These are phyloP conservation scores for Carallia brachiata DNA, from an alignment of 345 rosid species.

Conservation along the genomic window DNA sequence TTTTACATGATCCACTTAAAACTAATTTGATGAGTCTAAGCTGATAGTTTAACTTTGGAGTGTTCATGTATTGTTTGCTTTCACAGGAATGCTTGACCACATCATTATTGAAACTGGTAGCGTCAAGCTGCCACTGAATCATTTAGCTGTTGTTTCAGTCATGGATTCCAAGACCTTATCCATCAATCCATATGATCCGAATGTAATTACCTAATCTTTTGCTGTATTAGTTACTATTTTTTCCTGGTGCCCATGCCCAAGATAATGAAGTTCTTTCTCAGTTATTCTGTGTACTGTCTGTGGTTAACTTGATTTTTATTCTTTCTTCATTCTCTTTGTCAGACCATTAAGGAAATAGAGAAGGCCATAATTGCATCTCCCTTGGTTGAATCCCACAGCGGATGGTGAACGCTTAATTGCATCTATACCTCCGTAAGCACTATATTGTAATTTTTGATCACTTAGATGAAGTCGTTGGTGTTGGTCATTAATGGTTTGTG, in stretches of 20 bases:
- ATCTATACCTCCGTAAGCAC: slow-evolving; percentile 73
- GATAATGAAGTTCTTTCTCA: too few species aligned
- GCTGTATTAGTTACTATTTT: too few species aligned
- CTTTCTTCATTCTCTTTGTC: slow-evolving; percentile 22
- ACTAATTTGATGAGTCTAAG: background rate
- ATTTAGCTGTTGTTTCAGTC: slow-evolving; percentile 84
- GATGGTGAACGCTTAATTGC: slow-evolving; percentile 87
- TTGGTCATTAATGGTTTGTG: too few species aligned
- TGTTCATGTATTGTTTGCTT: slow-evolving; percentile 8
- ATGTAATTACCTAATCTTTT: slow-evolving; percentile 39
- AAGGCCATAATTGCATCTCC: slow-evolving; percentile 87
- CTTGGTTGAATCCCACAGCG: slow-evolving; percentile 64
- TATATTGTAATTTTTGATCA: background rate
- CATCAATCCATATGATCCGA: slow-evolving; percentile 88
- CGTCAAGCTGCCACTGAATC: slow-evolving; percentile 74
- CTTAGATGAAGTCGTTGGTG: background rate
- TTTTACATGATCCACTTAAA: background rate
- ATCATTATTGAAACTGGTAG: slow-evolving; percentile 79
- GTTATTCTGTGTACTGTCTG: too few species aligned
- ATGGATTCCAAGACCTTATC: slow-evolving; percentile 83
- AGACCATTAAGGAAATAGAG: slow-evolving; percentile 79
- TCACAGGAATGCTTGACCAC: slow-evolving; percentile 94
- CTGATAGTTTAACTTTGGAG: slow-evolving; percentile 15
- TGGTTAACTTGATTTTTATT: background rate
- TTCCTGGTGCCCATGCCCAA: too few species aligned